A percentile compares a stretch with the other conserved stretches of the same genome.
Conservation (phyloP, 2,329 filamentous ascomycete genomes). For the Alternaria sp. region DNA sequence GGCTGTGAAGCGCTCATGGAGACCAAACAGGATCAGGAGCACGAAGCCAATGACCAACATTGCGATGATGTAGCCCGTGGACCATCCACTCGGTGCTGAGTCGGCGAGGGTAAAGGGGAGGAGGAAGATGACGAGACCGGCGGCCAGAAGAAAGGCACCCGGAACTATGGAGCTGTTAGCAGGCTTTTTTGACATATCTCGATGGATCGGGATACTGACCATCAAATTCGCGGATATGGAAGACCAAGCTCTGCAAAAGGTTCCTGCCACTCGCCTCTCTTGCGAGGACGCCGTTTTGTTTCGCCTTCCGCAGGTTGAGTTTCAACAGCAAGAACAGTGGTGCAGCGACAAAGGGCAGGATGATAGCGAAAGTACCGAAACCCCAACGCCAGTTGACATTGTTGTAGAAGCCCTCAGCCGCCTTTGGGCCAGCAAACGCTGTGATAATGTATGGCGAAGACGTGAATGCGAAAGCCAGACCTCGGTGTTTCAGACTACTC, state of each 20-base stretch:
- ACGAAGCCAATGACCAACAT: conserved; percentile 44
- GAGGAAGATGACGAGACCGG: conserved; percentile 68
- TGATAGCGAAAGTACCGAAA: conserved; percentile 69
- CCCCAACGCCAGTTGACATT: conserved; percentile 67
- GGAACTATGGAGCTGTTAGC: conserved; percentile 38
- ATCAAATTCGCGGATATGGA: conserved; percentile 69
- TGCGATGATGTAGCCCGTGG: conserved; percentile 41
- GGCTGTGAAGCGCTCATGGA: conserved; percentile 48
- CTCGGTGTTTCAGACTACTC: conserved; percentile 52
- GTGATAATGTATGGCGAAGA: conserved; percentile 28
- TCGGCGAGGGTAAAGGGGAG: conserved; percentile 65
- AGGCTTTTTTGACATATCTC: rapidly evolving
- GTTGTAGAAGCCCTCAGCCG: conserved; percentile 47
- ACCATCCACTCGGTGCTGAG: conserved; percentile 28
- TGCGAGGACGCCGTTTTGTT: conserved; percentile 57
- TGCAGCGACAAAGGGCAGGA: conserved; percentile 66
- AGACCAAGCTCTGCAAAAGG: conserved; percentile 51
- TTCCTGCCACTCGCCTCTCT: conserved; percentile 53
- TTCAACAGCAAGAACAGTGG: conserved; percentile 60
- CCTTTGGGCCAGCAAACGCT: conserved; percentile 25
- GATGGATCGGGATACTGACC: not conserved
- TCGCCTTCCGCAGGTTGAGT: conserved; percentile 64
- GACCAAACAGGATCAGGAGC: conserved; percentile 38
- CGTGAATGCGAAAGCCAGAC: conserved; percentile 62
- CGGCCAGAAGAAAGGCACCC: conserved; percentile 65